Evolutionary conservation across 495 filamentous ascomycete genomes (phyloP).

Genomic region (Aspergillus sclerotiicarbonarius): DNA sequence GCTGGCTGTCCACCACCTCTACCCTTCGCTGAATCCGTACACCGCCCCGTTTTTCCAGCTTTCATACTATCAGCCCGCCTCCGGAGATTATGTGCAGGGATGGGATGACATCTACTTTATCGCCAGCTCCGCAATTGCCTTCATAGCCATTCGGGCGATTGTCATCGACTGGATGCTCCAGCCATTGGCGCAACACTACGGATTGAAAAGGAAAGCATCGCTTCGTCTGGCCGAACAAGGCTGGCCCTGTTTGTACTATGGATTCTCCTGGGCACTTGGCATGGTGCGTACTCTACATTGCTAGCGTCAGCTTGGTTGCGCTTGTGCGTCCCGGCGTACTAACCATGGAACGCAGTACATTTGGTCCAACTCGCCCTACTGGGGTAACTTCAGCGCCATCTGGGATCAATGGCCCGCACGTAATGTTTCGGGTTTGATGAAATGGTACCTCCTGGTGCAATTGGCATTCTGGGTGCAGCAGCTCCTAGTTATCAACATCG

Average conservation of each 20-base stretch:
- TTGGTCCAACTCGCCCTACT: constrained; percentile 73
- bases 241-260: constrained; percentile 82
- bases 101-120: constrained; percentile 79
- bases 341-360: constrained; percentile 61
- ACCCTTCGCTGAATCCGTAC: constrained; percentile 73
- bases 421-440: constrained; percentile 68
- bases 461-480: constrained; percentile 93
- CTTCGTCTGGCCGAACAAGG: constrained; percentile 89
- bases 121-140: constrained; percentile 72
- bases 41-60: constrained; percentile 83
- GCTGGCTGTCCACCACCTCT: constrained; percentile 70
- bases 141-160: constrained; percentile 82
- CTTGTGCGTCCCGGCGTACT: not conserved
- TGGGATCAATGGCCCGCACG: constrained; percentile 83
- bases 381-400: constrained; percentile 70
- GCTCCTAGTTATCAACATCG: constrained; percentile 90
- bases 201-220: constrained; percentile 69
- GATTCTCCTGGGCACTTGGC: constrained; percentile 75
- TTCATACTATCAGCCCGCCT: constrained; percentile 70
- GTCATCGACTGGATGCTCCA: constrained; percentile 82
- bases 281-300: constrained; percentile 58
- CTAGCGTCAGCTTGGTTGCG: constrained; percentile 4
- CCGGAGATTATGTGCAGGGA: constrained; percentile 69
- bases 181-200: constrained; percentile 66
- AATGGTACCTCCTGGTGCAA: constrained; percentile 90